Evolutionary conservation across 305 asterid species (phyloP), one percentile per base, ranked within the genome.

Genomic region (Rubia balearica): DNA sequence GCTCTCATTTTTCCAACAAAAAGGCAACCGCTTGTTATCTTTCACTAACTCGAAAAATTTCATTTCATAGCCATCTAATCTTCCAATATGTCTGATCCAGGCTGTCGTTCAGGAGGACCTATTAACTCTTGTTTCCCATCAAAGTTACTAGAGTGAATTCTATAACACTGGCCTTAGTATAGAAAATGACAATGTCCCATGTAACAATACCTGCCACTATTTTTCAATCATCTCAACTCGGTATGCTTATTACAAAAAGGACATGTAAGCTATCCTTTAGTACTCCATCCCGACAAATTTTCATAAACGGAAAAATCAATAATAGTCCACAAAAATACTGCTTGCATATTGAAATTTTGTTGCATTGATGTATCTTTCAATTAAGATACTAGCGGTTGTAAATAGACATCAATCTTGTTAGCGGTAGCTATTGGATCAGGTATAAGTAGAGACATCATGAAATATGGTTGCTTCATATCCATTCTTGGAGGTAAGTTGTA

Each of bases 291-390:
- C 0, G 21, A 67, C 30, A 67, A 45, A 13, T 19, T 42, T 21
- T 42, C 40, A 24, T 48, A 27, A 9, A 21, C 33, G 2, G 30
- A 62, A 77, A 80, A 68, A 16, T 74, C 62, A 49, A 14, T 67
- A 22, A 67, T 48, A 11, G 61, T 46, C 61, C 42, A 45, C 7
- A 67, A 24, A 2, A 67, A 27, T 16, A 46, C 0, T 10, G 46
- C 61, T 12, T 3, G 61, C 22, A 67, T 1, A 6, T 27, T 14
- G 17, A 67, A 67, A 11, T 68, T 68, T 8, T 68, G 6, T 33
- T 68, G 0, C 22, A 1, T 19, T n/a, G 8, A 17, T 33, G 30
- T 30, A 56, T 56, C 27, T n/a, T 67, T 67, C 17, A 67, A 5
- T 27, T 67, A 10, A 1, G n/a, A 11, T 12, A 49, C 8, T 13